These are phyloP conservation scores for Alternaria rosae DNA, from an alignment of 2,329 filamentous ascomycete species.

Conservation along the genomic window DNA sequence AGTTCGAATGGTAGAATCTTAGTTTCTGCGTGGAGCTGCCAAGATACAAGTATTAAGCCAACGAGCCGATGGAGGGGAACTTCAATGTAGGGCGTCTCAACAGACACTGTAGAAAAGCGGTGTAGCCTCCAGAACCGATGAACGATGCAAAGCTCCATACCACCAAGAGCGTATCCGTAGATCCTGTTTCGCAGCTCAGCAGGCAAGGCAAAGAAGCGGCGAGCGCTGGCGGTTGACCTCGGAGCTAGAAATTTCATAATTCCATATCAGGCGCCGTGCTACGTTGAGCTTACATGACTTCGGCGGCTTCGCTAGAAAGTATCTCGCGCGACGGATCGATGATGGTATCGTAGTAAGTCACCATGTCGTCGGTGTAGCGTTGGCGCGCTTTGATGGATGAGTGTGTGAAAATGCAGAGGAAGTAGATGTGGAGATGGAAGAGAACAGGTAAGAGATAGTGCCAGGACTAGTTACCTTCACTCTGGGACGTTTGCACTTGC, in stretches of 20 bases:
- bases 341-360: not conserved
- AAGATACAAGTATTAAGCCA: not conserved
- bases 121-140: rapidly evolving
- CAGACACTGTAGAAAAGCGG: not conserved
- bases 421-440: not conserved
- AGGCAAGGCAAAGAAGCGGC: not conserved
- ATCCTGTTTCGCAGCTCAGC: not conserved
- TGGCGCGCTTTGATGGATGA: not conserved
- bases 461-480: not conserved
- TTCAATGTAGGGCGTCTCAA: too few species aligned
- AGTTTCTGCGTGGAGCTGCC: not conserved
- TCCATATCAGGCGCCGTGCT: rapidly evolving
- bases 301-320: not conserved
- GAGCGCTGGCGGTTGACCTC: not conserved
- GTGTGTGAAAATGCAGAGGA: not conserved
- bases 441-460: not conserved
- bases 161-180: not conserved
- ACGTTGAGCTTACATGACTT: not conserved
- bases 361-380: not conserved
- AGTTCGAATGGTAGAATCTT: not conserved
- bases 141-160: not conserved
- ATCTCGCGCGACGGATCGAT: not conserved
- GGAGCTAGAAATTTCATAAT: not conserved
- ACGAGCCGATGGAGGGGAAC: not conserved
- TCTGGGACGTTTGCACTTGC: not conserved